Percentiles rank a stretch among this genome's conserved stretches.
phyloP scores from a whole-genome alignment of 805 yeast species.

The Wickerhamomyces xylosicus region DNA sequence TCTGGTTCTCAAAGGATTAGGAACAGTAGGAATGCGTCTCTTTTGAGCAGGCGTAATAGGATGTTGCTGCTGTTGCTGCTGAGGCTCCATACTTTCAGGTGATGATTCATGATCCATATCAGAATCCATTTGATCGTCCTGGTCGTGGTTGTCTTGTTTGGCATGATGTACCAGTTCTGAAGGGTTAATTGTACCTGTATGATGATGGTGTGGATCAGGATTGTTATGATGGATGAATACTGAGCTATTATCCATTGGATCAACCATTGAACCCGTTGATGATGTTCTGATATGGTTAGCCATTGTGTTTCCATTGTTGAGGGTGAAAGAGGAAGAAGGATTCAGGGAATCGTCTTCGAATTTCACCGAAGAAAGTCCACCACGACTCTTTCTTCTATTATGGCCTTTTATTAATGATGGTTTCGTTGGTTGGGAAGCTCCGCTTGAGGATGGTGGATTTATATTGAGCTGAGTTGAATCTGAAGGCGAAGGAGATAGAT shows the following conservation, averaged over 20 bases:
- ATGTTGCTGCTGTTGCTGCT: conserved; percentile 1
- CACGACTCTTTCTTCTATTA: conserved; percentile 18
- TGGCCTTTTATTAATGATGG: conserved; percentile 11
- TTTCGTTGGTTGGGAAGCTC: conserved; percentile 2
- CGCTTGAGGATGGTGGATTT: conserved; percentile 1
- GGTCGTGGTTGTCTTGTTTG: not conserved
- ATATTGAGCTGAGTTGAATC: not conserved
- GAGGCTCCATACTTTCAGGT: not conserved
- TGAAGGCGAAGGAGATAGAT: not conserved
- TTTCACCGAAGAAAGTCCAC: conserved; percentile 17
- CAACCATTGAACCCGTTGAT: not conserved
- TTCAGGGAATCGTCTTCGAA: conserved; percentile 12
- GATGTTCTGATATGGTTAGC: not conserved
- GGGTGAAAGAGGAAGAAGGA: conserved; percentile 5
- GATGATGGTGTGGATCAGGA: not conserved
- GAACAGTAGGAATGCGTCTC: conserved; percentile 17
- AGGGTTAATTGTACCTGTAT: not conserved
- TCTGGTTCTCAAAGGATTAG: conserved; percentile 20
- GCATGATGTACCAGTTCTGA: not conserved
- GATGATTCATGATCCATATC: not conserved
- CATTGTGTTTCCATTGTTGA: not conserved
- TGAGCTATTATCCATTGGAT: not conserved
- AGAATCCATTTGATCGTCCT: not conserved
- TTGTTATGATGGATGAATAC: not conserved
- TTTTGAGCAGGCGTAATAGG: conserved; percentile 16